phyloP scores from a whole-genome alignment of 306 rosid genomes.

The Citrullus mucosospermus region DNA sequence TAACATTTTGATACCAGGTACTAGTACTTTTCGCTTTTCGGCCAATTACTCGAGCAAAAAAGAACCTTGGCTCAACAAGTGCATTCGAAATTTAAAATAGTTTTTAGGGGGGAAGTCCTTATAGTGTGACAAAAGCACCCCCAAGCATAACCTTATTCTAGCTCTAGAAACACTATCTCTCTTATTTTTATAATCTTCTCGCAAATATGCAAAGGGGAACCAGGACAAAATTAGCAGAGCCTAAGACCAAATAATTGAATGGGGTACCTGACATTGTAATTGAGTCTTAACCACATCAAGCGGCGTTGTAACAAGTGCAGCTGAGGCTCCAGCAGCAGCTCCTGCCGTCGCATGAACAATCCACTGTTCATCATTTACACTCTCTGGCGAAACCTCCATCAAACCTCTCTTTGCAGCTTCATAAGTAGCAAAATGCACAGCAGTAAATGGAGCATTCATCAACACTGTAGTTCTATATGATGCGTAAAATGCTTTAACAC shows the following conservation, averaged over 20 bases:
- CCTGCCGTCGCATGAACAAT: constrained; percentile 76
- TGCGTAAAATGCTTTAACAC: constrained; percentile 63
- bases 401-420: constrained; percentile 56
- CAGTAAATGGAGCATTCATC: constrained; percentile 80
- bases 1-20: not conserved
- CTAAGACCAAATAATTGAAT: not conserved
- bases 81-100: not conserved
- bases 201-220: not conserved
- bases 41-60: not conserved
- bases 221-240: not conserved
- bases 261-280: constrained; percentile 70
- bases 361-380: constrained; percentile 35
- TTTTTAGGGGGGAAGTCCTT: not conserved
- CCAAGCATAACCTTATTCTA: not conserved
- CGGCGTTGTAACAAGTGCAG: constrained; percentile 59
- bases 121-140: not conserved
- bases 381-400: constrained; percentile 48
- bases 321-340: constrained; percentile 68
- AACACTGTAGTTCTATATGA: constrained; percentile 72
- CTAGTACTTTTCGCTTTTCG: not conserved
- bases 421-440: constrained; percentile 64
- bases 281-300: constrained; percentile 85
- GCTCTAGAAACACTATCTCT: not conserved
- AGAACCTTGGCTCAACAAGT: not conserved
- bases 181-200: not conserved